Percentiles rank a stretch among this genome's conserved stretches.
Evolutionary conservation across 176 grass and related monocot species (phyloP).

Genomic region (Puya raimondii): DNA sequence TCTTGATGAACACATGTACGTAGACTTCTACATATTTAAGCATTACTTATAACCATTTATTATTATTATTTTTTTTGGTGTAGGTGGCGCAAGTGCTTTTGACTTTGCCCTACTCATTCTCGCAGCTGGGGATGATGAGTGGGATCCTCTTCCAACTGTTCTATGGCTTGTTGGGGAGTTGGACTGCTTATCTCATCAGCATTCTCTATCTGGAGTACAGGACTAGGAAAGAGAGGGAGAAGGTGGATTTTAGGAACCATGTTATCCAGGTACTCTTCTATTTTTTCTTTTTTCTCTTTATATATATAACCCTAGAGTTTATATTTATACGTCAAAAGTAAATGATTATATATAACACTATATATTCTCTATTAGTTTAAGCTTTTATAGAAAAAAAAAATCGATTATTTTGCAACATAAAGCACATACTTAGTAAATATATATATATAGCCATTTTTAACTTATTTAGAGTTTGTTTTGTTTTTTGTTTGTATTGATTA

Average conservation of each 20-base stretch:
- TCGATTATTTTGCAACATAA: background rate
- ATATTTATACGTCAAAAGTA: too few relatives aligned
- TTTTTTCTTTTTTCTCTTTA: too few relatives aligned
- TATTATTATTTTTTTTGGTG: background rate
- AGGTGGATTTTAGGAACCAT: slow-evolving; percentile 92
- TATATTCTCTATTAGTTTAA: too few relatives aligned
- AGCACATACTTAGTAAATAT: background rate
- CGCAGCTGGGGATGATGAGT: slow-evolving; percentile 91
- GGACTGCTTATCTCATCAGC: slow-evolving; percentile 99
- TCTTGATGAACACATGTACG: too few relatives aligned
- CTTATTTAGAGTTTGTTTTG: background rate
- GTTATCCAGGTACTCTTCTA: slow-evolving; percentile 71
- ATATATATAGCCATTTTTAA: background rate
- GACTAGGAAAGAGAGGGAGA: slow-evolving; percentile 92
- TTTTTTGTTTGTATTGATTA: background rate
- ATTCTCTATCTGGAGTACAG: slow-evolving; percentile 93
- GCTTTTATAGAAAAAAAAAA: background rate
- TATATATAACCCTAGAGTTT: too few relatives aligned
- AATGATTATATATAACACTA: too few relatives aligned
- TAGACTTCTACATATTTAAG: too few relatives aligned
- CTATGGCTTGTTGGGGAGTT: slow-evolving; percentile 89
- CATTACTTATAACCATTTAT: background rate
- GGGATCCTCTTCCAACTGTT: slow-evolving; percentile 93
- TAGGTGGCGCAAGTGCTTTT: slow-evolving; percentile 99
- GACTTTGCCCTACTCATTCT: slow-evolving; percentile 96